These are phyloP conservation scores for Argentina anserina DNA, from an alignment of 306 rosid species.

Conservation along the genomic window DNA sequence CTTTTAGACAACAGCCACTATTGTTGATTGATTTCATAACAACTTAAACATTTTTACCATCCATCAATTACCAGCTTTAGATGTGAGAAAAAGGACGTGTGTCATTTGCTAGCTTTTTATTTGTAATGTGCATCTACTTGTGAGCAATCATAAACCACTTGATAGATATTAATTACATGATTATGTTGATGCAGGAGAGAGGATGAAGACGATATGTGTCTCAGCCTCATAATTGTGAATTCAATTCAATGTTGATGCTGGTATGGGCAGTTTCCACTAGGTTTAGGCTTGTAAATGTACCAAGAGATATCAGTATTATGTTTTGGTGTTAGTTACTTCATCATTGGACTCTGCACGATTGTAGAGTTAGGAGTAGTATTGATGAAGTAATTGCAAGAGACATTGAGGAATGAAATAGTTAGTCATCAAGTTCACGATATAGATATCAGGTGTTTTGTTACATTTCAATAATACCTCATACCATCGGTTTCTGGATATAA, in stretches of 20 bases:
- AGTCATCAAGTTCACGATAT: background rate
- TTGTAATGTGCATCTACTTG: background rate
- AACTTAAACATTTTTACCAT: background rate
- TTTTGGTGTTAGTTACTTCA: slow-evolving; percentile 23
- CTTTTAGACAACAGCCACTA: no score
- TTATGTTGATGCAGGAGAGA: slow-evolving; percentile 13
- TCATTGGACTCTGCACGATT: slow-evolving; percentile 23
- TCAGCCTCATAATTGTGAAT: slow-evolving; percentile 16
- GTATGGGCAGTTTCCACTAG: slow-evolving; percentile 25
- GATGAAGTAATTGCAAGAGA: slow-evolving; percentile 9
- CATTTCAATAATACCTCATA: background rate
- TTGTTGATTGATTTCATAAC: background rate
- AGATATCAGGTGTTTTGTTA: background rate
- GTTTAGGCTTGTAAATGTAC: slow-evolving; percentile 30
- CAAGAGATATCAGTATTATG: slow-evolving; percentile 17
- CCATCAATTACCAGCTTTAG: background rate
- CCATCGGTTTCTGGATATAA: no score
- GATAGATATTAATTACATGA: background rate
- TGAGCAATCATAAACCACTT: background rate
- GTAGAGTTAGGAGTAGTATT: slow-evolving; percentile 25
- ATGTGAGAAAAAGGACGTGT: background rate
- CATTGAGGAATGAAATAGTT: background rate
- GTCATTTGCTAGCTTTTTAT: background rate
- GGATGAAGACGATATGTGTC: slow-evolving; percentile 11
- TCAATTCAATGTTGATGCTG: slow-evolving; percentile 24